A percentile compares a stretch with the other conserved stretches of the same genome.
These are phyloP conservation scores for Rhizophora apiculata DNA, from an alignment of 345 rosid genomes.

Conservation along the genomic window DNA sequence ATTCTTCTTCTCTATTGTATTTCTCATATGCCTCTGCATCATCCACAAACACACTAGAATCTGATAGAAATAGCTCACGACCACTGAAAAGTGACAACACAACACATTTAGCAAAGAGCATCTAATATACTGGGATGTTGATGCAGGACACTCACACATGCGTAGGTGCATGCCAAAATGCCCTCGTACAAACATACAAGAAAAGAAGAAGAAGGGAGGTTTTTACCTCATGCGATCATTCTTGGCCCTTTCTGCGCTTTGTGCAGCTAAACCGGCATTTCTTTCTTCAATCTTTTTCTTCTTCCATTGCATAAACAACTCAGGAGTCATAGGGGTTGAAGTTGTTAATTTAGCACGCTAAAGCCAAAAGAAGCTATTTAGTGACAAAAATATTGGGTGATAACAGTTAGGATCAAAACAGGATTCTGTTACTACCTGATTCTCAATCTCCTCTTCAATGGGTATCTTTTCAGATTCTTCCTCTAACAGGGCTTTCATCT, in stretches of 20 bases:
- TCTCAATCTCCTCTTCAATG: constrained; percentile 89
- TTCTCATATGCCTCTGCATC: constrained; percentile 88
- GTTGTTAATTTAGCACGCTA: constrained; percentile 69
- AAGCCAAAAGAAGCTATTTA: constrained; percentile 13
- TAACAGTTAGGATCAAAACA: neutral
- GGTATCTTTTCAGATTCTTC: constrained; percentile 75
- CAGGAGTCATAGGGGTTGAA: constrained; percentile 84
- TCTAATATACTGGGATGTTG: constrained; percentile 3
- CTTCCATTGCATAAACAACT: constrained; percentile 89
- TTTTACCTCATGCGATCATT: constrained; percentile 97
- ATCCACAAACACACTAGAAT: constrained; percentile 92
- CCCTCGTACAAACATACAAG: neutral
- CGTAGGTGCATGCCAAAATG: neutral
- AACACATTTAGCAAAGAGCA: constrained; percentile 15
- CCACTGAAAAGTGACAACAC: constrained; percentile 53
- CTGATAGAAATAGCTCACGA: constrained; percentile 86
- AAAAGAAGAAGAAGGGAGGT: neutral
- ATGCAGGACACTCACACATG: neutral
- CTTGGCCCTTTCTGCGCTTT: constrained; percentile 92
- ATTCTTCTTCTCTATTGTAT: constrained; percentile 74
- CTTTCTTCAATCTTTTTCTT: constrained; percentile 71
- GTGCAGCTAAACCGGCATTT: constrained; percentile 79
- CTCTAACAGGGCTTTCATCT: constrained; percentile 94
- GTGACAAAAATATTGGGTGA: constrained; percentile 1
- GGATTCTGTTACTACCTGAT: constrained; percentile 47